Evolutionary conservation across 768 basidiomycete genomes (phyloP).

Genomic region (Boletales sp.): DNA sequence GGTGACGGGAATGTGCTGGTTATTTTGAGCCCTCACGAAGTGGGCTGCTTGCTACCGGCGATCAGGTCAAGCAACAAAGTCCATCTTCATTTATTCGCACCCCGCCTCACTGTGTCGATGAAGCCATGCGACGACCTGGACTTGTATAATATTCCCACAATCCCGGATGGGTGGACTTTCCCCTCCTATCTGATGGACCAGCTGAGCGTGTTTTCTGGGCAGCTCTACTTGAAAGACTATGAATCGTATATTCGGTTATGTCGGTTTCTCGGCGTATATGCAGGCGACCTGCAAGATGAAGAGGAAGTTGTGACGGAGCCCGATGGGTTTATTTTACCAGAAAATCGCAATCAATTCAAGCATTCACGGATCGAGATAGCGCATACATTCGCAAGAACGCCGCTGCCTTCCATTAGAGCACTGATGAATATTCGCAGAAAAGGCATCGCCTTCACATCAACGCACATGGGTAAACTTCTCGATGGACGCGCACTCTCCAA

Average conservation of each 20-base stretch:
- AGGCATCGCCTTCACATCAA: slow-evolving; percentile 32
- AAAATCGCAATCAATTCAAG: slow-evolving; percentile 3
- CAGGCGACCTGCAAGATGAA: slow-evolving; percentile 2
- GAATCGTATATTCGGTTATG: slow-evolving; percentile 20
- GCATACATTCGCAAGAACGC: slow-evolving; percentile 30
- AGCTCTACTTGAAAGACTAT: no score
- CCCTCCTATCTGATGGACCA: neutral
- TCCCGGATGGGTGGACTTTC: no score
- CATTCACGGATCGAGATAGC: slow-evolving; percentile 4
- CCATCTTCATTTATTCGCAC: no score
- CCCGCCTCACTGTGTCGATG: no score
- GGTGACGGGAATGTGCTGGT: neutral
- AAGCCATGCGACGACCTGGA: no score
- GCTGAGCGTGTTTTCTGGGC: no score
- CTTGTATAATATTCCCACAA: no score
- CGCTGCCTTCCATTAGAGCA: slow-evolving; percentile 24
- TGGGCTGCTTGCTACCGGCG: no score
- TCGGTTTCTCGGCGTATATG: slow-evolving; percentile 20
- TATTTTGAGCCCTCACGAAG: no score
- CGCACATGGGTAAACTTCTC: slow-evolving; percentile 25
- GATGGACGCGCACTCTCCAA: slow-evolving; percentile 12
- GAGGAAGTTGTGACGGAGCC: slow-evolving; percentile 1
- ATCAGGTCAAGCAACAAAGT: no score
- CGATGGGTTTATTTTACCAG: slow-evolving; percentile 15
- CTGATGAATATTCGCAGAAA: slow-evolving; percentile 33